Percentiles rank a stretch among this genome's conserved stretches.
Conservation (phyloP, 2,329 filamentous ascomycete species). For the Paracorniculantispora psalliotae region DNA sequence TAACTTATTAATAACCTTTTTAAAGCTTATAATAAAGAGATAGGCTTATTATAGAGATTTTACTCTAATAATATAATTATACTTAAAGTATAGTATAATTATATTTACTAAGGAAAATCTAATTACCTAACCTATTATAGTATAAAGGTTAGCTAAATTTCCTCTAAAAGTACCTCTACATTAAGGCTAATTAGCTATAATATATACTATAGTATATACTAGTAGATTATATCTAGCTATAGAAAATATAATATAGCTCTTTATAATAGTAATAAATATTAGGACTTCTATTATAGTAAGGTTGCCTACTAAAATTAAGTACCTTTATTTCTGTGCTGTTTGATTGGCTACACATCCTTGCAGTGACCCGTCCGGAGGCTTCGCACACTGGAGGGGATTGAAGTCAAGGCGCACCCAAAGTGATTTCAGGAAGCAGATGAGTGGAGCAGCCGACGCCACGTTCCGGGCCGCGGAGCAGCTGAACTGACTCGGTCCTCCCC, state of each 20-base stretch:
- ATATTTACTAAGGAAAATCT: conserved; percentile 9
- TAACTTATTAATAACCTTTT: conserved; percentile 7
- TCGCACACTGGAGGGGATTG: too few relatives aligned
- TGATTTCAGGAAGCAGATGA: too few relatives aligned
- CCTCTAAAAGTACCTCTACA: too few relatives aligned
- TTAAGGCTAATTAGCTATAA: too few relatives aligned
- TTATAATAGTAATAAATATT: background rate
- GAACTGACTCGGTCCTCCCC: background rate
- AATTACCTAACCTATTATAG: background rate
- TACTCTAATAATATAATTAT: conserved; percentile 8
- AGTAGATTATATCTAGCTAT: too few relatives aligned
- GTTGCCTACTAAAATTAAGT: background rate
- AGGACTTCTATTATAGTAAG: background rate
- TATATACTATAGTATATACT: too few relatives aligned
- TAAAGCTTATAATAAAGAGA: background rate
- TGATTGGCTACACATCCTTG: too few relatives aligned
- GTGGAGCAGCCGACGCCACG: background rate
- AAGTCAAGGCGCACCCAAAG: too few relatives aligned
- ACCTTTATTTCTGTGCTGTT: background rate
- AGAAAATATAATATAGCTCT: background rate
- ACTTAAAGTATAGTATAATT: conserved; percentile 10
- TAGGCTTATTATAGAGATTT: background rate
- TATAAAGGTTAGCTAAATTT: background rate
- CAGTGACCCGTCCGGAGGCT: too few relatives aligned
- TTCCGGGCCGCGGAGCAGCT: background rate